phyloP scores from a whole-genome alignment of 1,139 yeast species.

The Magnusiomyces starmeri region DNA sequence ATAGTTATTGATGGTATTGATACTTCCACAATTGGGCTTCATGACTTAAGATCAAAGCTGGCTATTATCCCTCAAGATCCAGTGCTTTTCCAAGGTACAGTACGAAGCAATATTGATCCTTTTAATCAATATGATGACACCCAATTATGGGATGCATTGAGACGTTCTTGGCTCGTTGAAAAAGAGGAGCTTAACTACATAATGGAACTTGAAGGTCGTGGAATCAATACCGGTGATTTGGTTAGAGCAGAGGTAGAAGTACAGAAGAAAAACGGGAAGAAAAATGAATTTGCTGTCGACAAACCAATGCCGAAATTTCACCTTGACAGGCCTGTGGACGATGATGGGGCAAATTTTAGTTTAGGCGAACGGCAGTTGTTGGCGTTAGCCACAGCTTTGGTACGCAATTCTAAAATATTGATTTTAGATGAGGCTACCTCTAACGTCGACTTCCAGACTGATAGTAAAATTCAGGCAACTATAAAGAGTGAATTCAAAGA shows the following conservation, averaged over 20 bases:
- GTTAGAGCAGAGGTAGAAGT: background rate
- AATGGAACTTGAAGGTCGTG: slow-evolving; percentile 18
- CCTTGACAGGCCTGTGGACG: slow-evolving; percentile 58
- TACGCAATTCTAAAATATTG: slow-evolving; percentile 57
- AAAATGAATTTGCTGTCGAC: too few species aligned
- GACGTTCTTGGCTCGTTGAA: slow-evolving; percentile 57
- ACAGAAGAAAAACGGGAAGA: slow-evolving; percentile 16
- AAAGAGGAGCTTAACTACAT: slow-evolving; percentile 33
- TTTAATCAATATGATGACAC: slow-evolving; percentile 47
- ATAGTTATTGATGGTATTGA: slow-evolving; percentile 56
- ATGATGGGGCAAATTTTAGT: slow-evolving; percentile 68
- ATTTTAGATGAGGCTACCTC: slow-evolving; percentile 81
- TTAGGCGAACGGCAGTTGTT: slow-evolving; percentile 71
- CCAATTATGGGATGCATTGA: slow-evolving; percentile 49
- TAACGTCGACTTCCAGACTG: slow-evolving; percentile 73
- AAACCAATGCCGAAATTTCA: slow-evolving; percentile 49
- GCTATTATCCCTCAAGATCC: slow-evolving; percentile 80
- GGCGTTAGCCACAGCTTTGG: slow-evolving; percentile 71
- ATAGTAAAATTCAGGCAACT: slow-evolving; percentile 59
- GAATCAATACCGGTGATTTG: slow-evolving; percentile 16
- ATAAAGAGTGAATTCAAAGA: slow-evolving; percentile 52
- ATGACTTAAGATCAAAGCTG: slow-evolving; percentile 50
- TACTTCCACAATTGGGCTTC: slow-evolving; percentile 48
- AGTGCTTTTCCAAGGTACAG: slow-evolving; percentile 58
- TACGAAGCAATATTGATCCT: slow-evolving; percentile 63